Evolutionary conservation across 2,329 filamentous ascomycete genomes (phyloP).

Genomic region (Aspergillus bombycis): DNA sequence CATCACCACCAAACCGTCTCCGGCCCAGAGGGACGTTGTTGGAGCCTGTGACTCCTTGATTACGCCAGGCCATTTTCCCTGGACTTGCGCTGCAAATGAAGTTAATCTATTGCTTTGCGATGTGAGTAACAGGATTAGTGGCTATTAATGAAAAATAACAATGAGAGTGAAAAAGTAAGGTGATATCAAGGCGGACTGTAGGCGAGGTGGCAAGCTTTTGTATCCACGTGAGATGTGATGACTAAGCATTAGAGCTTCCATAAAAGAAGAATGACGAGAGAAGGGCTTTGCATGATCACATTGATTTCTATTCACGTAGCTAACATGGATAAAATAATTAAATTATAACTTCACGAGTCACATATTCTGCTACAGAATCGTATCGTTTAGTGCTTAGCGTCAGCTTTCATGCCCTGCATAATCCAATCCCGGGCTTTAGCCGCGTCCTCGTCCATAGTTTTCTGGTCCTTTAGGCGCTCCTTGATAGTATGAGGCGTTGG

Average conservation of each 20-base stretch:
- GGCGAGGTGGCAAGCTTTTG: slow-evolving; percentile 12
- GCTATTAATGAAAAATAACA: not conserved
- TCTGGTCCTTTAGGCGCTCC: slow-evolving; percentile 60
- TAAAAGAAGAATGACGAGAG: not conserved
- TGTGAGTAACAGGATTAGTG: slow-evolving; percentile 2
- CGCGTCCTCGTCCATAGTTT: slow-evolving; percentile 62
- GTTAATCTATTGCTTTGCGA: slow-evolving; percentile 11
- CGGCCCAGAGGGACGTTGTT: slow-evolving; percentile 97
- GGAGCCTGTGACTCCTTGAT: slow-evolving; percentile 87
- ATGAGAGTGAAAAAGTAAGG: not conserved
- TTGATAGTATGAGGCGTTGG: slow-evolving; percentile 66
- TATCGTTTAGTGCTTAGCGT: slow-evolving; percentile 45
- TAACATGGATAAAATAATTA: not conserved
- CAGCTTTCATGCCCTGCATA: slow-evolving; percentile 68
- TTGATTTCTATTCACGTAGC: not conserved
- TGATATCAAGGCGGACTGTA: not conserved
- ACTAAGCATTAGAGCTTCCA: not conserved
- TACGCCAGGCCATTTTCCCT: slow-evolving; percentile 63
- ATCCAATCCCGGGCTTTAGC: slow-evolving; percentile 64
- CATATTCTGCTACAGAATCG: not conserved
- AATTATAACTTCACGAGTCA: not conserved
- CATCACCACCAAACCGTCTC: slow-evolving; percentile 74
- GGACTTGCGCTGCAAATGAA: slow-evolving; percentile 5
- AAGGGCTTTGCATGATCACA: not conserved
- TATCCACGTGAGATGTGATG: slow-evolving; percentile 2